Evolutionary conservation across 148 eudicot species (phyloP), one percentile per base, ranked within the genome.

Genomic region (Polygonum aviculare): DNA sequence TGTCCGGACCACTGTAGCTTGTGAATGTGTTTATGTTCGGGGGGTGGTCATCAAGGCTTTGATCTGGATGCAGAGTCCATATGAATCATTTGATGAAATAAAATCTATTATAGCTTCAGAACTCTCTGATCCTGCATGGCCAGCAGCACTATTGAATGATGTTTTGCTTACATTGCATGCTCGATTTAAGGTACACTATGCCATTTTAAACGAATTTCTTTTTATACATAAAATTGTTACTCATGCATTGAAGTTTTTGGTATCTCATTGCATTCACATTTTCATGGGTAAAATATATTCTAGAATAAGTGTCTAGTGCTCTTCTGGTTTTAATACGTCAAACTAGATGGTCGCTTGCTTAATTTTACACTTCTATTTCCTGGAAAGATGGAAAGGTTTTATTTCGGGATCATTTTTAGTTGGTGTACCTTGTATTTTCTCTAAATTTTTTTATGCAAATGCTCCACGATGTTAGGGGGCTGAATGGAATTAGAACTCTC

Each of bases 41-140:
- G 97, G 96, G 63, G 98, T 90, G 98, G 97, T 94, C 62, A 90
- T 94, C 74, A 94, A 94, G 81, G 98, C 97, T 44, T 82, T 94
- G 78, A 92, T 94, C 79, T 94, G 47, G 99, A 95, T 95, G 99
- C 99, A 95, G 88, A 92, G 99, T 82, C 99, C 99, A 73, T 83
- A 89, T 75, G 97, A 95, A 82, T 82, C 94, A n/a, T 89, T 95
- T 7, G 75, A 72, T 85, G 99, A 95, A 84, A 82, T 95, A 69
- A 90, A 91, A 82, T 95, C 96, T 38, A 95, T 95, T 69, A 95
- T 95, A 80, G 99, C 96, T 41, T 92, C 99, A 55, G 99, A 95
- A 88, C 91, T 95, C 63, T 92, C 99, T 65, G 99, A 95, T 88
- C 97, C 99, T 78, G 86, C 96, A 22, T 95, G 99, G 99, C 90